Evolutionary conservation across 257 asterid genomes (phyloP).

Genomic region (Nicotiana tabacum): DNA sequence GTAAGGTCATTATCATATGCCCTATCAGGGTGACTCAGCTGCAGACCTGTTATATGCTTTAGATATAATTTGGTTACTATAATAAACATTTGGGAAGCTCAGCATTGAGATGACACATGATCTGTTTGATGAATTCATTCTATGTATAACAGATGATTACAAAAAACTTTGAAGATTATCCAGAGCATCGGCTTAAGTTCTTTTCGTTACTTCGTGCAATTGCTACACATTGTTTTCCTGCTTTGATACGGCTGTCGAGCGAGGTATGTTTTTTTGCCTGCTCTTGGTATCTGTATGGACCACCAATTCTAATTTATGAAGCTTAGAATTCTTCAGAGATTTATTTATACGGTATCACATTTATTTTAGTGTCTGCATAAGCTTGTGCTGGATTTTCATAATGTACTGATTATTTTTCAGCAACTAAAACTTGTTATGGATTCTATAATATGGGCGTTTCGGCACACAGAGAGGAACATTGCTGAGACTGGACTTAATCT

Average conservation of each 20-base stretch:
- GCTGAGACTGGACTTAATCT: conserved; percentile 98
- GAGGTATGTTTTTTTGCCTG: conserved; percentile 46
- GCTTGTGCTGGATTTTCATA: conserved; percentile 5
- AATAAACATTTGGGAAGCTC: neutral
- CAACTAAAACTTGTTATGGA: conserved; percentile 97
- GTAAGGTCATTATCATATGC: neutral
- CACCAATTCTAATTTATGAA: neutral
- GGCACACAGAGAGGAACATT: conserved; percentile 95
- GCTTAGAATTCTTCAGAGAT: neutral
- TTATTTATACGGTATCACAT: neutral
- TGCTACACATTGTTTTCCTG: conserved; percentile 89
- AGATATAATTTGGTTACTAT: conserved; percentile 1
- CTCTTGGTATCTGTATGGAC: neutral
- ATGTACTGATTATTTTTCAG: conserved; percentile 36
- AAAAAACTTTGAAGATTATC: conserved; percentile 95
- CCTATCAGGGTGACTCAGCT: neutral
- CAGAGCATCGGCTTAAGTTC: conserved; percentile 97
- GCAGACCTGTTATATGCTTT: neutral
- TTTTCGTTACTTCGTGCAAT: conserved; percentile 92
- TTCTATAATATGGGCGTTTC: conserved; percentile 98
- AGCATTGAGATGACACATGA: neutral
- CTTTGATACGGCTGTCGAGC: conserved; percentile 78
- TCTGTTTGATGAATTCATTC: neutral
- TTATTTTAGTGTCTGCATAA: neutral
- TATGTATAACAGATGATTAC: conserved; percentile 77